Percentiles rank a stretch among this genome's conserved stretches.
Conservation (phyloP, 2,329 filamentous ascomycete species). For the Scorias spongiosa region DNA sequence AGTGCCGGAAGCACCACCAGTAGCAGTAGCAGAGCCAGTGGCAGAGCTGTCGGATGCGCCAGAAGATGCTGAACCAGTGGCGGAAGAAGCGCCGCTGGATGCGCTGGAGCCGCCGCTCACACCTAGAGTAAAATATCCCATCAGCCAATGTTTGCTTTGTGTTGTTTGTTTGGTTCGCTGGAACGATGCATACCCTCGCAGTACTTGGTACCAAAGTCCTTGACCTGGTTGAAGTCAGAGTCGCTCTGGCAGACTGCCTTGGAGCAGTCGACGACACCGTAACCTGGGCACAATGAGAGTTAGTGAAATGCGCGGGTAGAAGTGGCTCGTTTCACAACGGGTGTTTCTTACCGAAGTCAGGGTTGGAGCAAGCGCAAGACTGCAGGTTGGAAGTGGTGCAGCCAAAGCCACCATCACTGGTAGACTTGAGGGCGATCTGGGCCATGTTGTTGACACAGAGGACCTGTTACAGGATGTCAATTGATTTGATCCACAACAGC, state of each 20-base stretch:
- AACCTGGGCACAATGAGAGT: not conserved
- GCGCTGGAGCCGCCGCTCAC: not conserved
- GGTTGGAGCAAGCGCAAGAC: not conserved
- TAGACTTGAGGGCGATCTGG: not conserved
- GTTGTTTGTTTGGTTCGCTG: no score
- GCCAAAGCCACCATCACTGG: not conserved
- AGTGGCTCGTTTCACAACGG: not conserved
- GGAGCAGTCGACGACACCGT: not conserved
- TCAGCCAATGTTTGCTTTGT: no score
- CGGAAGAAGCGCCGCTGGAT: not conserved
- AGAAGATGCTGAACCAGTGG: not conserved
- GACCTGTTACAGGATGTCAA: not conserved
- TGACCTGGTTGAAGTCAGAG: not conserved
- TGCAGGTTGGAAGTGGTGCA: not conserved
- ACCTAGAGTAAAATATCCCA: no score
- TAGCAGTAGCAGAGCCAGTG: not conserved
- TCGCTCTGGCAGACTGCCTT: not conserved
- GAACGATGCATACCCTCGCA: not conserved
- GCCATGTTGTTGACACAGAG: not conserved
- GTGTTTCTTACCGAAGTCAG: not conserved
- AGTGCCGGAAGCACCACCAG: not conserved
- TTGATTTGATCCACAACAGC: not conserved
- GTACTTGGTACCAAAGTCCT: not conserved
- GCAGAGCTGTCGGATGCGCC: not conserved
- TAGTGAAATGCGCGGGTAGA: not conserved